These are phyloP conservation scores for Nakazawaea holstii DNA, from an alignment of 805 yeast species.

Conservation along the genomic window DNA sequence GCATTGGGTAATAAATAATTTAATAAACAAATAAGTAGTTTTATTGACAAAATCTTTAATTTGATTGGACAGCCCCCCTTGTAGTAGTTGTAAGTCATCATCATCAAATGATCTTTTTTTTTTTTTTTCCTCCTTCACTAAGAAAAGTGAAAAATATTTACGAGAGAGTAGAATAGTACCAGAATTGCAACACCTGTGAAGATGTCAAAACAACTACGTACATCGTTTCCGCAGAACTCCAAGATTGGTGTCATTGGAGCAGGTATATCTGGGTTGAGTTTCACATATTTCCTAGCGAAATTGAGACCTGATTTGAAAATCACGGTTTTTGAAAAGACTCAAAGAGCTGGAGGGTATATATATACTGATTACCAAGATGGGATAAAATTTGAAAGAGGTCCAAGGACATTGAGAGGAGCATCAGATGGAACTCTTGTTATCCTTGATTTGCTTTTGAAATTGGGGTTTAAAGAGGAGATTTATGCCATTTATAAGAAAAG, in stretches of 20 bases:
- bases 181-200: not conserved
- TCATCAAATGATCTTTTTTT: no score
- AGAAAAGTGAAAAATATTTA: no score
- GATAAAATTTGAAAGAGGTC: conserved; percentile 73
- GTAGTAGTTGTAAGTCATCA: no score
- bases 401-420: conserved; percentile 81
- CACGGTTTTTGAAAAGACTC: conserved; percentile 51
- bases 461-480: conserved; percentile 45
- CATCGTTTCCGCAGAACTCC: conserved; percentile 22
- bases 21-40: no score
- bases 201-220: not conserved
- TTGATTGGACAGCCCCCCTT: not conserved
- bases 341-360: conserved; percentile 78
- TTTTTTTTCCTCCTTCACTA: no score
- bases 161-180: not conserved
- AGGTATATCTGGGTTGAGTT: conserved; percentile 83
- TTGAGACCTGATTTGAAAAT: conserved; percentile 75
- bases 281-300: conserved; percentile 58
- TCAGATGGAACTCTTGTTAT: conserved; percentile 73
- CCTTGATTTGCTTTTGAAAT: conserved; percentile 48
- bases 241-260: conserved; percentile 76
- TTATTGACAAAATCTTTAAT: not conserved
- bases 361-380: conserved; percentile 31
- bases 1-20: conserved; percentile 20
- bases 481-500: conserved; percentile 54